phyloP scores from a whole-genome alignment of 148 eudicot species.

The Hydrangea macrophylla region DNA sequence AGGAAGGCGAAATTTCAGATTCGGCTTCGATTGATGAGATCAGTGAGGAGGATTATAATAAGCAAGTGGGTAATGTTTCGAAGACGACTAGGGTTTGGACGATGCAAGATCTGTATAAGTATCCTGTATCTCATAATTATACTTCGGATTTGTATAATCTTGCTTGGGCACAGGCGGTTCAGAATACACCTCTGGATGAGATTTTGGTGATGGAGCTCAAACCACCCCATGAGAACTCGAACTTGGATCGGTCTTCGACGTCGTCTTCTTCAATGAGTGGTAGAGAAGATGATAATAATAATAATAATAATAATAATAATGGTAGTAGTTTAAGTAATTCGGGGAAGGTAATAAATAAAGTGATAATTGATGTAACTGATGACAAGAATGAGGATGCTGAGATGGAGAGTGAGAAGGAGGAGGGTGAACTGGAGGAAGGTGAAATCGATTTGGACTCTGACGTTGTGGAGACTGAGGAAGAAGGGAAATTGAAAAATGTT shows the following conservation, averaged over 20 bases:
- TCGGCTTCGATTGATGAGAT: slow-evolving; percentile 48
- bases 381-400: slow-evolving; percentile 15
- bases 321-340: background rate
- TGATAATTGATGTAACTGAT: slow-evolving; percentile 33
- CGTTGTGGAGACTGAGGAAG: slow-evolving; percentile 11
- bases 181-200: slow-evolving; percentile 78
- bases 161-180: slow-evolving; percentile 98
- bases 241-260: slow-evolving; percentile 15
- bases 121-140: slow-evolving; percentile 50
- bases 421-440: slow-evolving; percentile 87
- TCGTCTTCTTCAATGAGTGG: background rate
- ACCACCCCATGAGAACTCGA: slow-evolving; percentile 17
- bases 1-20: slow-evolving; percentile 74
- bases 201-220: slow-evolving; percentile 45
- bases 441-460: slow-evolving; percentile 79
- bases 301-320: too few relatives aligned
- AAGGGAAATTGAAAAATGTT: slow-evolving; percentile 2
- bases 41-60: slow-evolving; percentile 37
- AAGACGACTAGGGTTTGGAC: slow-evolving; percentile 43
- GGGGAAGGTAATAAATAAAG: slow-evolving; percentile 16
- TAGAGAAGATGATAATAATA: slow-evolving; percentile 6
- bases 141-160: slow-evolving; percentile 67
- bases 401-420: slow-evolving; percentile 49
- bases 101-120: slow-evolving; percentile 74
- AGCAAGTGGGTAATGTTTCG: slow-evolving; percentile 4